A percentile compares a stretch with the other conserved stretches of the same genome.
Evolutionary conservation across 768 basidiomycete species (phyloP).

Genomic region (Tulasnella sp.): DNA sequence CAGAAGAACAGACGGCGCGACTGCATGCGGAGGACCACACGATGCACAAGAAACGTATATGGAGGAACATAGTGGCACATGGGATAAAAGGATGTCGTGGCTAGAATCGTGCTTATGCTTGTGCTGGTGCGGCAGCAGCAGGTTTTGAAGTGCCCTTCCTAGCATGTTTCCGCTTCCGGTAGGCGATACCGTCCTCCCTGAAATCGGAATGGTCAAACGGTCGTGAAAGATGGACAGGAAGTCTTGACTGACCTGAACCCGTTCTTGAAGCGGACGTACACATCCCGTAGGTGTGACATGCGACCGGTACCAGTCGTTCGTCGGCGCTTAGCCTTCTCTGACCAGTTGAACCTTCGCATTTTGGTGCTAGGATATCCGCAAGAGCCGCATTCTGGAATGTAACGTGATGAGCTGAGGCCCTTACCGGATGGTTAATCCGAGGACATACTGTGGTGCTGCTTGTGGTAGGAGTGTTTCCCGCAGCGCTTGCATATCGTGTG

Average conservation of each 20-base stretch:
- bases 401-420: not conserved
- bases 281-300: constrained; percentile 86
- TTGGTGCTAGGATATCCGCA: constrained; percentile 96
- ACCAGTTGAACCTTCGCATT: constrained; percentile 95
- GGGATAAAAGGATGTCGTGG: not conserved
- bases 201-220: not conserved
- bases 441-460: constrained; percentile 87
- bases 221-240: not conserved
- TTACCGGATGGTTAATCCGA: not conserved
- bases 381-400: constrained; percentile 68
- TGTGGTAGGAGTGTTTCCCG: constrained; percentile 91
- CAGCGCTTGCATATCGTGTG: constrained; percentile 97
- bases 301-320: constrained; percentile 98
- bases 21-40: not conserved
- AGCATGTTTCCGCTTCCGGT: not conserved
- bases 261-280: constrained; percentile 95
- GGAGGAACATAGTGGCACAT: not conserved
- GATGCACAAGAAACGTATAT: not conserved
- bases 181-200: constrained; percentile 15
- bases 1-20: not conserved
- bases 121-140: constrained; percentile 9
- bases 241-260: constrained; percentile 63
- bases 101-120: not conserved
- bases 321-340: constrained; percentile 97
- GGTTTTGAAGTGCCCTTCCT: constrained; percentile 1